phyloP scores from a whole-genome alignment of 768 basidiomycete genomes.

The Agrocybe pediades region DNA sequence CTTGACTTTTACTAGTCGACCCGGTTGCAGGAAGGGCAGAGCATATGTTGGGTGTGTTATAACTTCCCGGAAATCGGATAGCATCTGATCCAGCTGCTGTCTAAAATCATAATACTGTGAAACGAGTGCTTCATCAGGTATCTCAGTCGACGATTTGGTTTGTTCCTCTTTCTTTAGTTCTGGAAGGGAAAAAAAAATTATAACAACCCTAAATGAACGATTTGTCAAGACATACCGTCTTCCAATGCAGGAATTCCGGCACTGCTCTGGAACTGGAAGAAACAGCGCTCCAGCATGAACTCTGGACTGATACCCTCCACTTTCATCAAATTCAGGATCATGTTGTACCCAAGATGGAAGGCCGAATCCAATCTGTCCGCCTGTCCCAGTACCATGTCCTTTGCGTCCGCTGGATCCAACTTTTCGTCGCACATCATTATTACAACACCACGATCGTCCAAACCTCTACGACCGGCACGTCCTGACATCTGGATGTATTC shows the following conservation, averaged over 20 bases:
- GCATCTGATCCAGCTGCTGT: slow-evolving; percentile 91
- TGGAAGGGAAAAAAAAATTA: slow-evolving; percentile 27
- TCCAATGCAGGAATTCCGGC: slow-evolving; percentile 86
- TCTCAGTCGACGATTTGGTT: slow-evolving; percentile 58
- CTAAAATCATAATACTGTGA: slow-evolving; percentile 91
- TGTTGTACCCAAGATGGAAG: slow-evolving; percentile 98
- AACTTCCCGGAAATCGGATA: slow-evolving; percentile 85
- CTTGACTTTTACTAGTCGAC: slow-evolving; percentile 90
- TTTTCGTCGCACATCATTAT: slow-evolving; percentile 99
- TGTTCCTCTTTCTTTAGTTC: slow-evolving; percentile 79
- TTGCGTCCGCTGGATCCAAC: slow-evolving; percentile 88
- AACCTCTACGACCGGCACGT: slow-evolving; percentile 92
- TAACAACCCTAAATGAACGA: not conserved
- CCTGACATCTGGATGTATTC: slow-evolving; percentile 99
- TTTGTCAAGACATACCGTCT: slow-evolving; percentile 60
- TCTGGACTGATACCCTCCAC: slow-evolving; percentile 99
- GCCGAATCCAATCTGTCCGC: slow-evolving; percentile 97
- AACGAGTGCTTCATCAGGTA: slow-evolving; percentile 83
- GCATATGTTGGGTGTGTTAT: slow-evolving; percentile 94
- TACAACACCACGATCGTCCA: slow-evolving; percentile 98
- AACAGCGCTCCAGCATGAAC: slow-evolving; percentile 96
- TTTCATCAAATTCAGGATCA: slow-evolving; percentile 97
- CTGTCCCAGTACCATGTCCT: slow-evolving; percentile 97
- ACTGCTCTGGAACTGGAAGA: slow-evolving; percentile 98
- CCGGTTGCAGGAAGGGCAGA: slow-evolving; percentile 91